Base-by-base conservation (phyloP, 2,329 filamentous ascomycete genomes). In the Aureobasidium sp. region DNA sequence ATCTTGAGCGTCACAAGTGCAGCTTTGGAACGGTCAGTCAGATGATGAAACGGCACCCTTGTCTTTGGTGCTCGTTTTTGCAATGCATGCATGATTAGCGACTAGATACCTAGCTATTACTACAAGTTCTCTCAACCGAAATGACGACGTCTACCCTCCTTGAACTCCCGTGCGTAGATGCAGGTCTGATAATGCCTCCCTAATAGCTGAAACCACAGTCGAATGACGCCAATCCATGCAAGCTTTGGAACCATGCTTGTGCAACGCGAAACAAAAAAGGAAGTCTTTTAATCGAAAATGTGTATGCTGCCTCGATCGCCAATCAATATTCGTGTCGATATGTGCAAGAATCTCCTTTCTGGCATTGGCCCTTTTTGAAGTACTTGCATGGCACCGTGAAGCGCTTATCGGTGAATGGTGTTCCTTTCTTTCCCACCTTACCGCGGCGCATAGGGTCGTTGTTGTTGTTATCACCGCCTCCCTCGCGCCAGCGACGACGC, bases 291-390 rank as follows among this genome's bases (percentile, higher is more conserved):
- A 25, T 42, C 29, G 51, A 41, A 36, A 47, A 58, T 37, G 42
- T 34, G 37, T 34, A 34, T 59, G 57, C 45, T 59, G 57, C 57
- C 13, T 42, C 36, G 14, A 3, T 49, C 34, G 36, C 42, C 45
- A 21, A 51, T 61, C 58, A 61, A 36, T 48, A 39, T 42, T 61
- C 59, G n/a, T 61, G 59, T 50, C 48, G 42, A 25, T 61, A 61
- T 53, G 78, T 80, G 69, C 79, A 81, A 44, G 78, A 73, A 25
- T 78, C 75, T 21, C 79, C 79, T 66, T 83, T 83, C 61, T 76
- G 72, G 68, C 81, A 83, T 66, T 77, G 79, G 11, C 81, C 81
- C 63, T 81, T 76, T 39, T 77, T 73, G 77, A 77, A 84, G 69
- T 79, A 84, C 62, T 77, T 76, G 70, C 82, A 84, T 10, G 76